Percentiles rank a stretch among this genome's conserved stretches.
Evolutionary conservation across 257 asterid genomes (phyloP).

Genomic region (Agastache rugosa): DNA sequence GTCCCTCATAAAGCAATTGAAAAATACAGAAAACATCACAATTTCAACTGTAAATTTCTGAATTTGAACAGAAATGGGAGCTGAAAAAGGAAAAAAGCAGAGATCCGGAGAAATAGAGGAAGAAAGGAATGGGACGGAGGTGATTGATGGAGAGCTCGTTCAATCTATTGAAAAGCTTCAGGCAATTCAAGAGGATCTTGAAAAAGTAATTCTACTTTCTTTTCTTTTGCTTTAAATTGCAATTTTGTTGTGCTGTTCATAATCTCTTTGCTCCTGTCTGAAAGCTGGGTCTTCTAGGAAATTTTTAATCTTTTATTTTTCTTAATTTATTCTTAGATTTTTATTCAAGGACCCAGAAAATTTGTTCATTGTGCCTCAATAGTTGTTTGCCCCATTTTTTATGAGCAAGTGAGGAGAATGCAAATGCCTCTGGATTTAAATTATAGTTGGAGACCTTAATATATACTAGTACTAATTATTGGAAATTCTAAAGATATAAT

Average conservation of each 20-base stretch:
- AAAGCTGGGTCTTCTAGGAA: not conserved
- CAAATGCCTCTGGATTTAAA: not conserved
- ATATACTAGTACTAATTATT: constrained; percentile 4
- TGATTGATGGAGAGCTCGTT: constrained; percentile 61
- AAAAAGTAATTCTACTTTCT: constrained; percentile 51
- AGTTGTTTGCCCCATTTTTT: not conserved
- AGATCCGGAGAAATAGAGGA: constrained; percentile 56
- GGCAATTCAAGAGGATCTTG: constrained; percentile 89
- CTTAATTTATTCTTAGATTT: not conserved
- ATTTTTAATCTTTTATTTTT: not conserved
- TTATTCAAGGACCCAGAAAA: not conserved
- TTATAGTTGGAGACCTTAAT: not conserved
- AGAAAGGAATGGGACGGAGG: constrained; percentile 48
- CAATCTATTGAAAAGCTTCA: constrained; percentile 77
- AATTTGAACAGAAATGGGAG: constrained; percentile 57
- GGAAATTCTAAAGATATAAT: not conserved
- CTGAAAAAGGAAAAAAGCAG: constrained; percentile 83
- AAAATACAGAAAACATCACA: not conserved
- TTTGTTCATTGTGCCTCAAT: not conserved
- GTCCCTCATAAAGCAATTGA: constrained; percentile 2
- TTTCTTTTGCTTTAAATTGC: not conserved
- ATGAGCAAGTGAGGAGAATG: not conserved
- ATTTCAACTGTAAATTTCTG: constrained; percentile 14
- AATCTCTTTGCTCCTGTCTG: not conserved
- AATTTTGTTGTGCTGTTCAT: not conserved